Conservation (phyloP, 2,329 filamentous ascomycete species). For the Alternaria sp. region DNA sequence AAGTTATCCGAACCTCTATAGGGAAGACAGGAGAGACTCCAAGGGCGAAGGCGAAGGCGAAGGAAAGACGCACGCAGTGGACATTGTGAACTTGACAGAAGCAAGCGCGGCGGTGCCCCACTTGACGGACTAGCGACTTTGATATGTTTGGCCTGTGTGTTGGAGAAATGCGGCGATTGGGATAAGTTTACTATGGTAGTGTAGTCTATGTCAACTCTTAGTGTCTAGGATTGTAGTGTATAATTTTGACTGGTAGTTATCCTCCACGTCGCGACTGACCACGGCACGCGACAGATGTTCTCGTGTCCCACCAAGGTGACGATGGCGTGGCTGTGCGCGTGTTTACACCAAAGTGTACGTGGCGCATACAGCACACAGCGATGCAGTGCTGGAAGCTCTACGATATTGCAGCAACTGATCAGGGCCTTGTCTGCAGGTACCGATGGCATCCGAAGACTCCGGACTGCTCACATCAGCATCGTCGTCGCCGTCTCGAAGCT, state of each 20-base stretch:
- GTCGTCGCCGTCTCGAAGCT: slow-evolving; percentile 33
- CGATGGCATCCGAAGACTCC: slow-evolving; percentile 11
- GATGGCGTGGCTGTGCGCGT: slow-evolving; percentile 10
- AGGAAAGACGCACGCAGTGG: background rate
- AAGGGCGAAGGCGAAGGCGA: slow-evolving; percentile 14
- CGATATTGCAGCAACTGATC: background rate
- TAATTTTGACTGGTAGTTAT: background rate
- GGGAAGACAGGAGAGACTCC: slow-evolving; percentile 28
- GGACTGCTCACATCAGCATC: slow-evolving; percentile 28
- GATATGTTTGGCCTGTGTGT: slow-evolving; percentile 3
- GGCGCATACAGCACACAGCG: background rate
- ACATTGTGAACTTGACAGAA: background rate
- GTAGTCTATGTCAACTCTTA: background rate
- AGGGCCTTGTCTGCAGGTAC: background rate
- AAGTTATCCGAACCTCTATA: slow-evolving; percentile 49
- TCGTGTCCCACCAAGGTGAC: slow-evolving; percentile 3
- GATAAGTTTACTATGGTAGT: background rate
- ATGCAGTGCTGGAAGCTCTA: background rate
- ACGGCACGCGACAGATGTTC: background rate
- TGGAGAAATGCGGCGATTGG: background rate
- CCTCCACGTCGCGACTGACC: background rate
- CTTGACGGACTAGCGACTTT: background rate
- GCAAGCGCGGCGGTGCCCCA: background rate
- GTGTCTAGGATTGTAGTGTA: background rate
- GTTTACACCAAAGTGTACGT: background rate